phyloP scores from a whole-genome alignment of 148 eudicot genomes.

The Gaultheria prostrata region DNA sequence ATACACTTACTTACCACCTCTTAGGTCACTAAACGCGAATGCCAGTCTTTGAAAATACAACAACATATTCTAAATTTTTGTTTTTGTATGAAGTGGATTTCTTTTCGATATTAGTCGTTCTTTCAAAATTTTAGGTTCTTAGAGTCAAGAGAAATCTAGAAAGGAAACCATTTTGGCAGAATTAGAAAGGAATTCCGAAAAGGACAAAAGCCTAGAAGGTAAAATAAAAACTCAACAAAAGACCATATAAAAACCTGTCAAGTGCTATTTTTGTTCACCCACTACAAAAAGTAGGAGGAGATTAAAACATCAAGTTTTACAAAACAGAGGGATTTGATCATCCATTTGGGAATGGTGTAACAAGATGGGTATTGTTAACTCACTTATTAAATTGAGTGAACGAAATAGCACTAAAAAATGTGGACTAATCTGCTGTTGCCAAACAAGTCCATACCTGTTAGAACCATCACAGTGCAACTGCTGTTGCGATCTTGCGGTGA shows the following conservation, averaged over 20 bases:
- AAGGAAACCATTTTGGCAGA: too few species aligned
- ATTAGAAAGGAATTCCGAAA: too few species aligned
- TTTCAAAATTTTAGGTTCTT: background rate
- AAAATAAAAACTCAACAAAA: too few species aligned
- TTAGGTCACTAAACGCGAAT: too few species aligned
- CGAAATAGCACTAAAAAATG: background rate
- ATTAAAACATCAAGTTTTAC: background rate
- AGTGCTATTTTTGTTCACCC: background rate
- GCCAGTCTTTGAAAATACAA: too few species aligned
- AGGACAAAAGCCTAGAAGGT: too few species aligned
- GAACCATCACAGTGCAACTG: background rate
- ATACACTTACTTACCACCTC: background rate
- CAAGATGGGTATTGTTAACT: background rate
- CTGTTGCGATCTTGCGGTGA: background rate
- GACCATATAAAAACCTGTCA: too few species aligned
- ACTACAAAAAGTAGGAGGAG: background rate
- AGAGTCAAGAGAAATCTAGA: too few species aligned
- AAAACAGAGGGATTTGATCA: background rate
- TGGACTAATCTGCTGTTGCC: background rate
- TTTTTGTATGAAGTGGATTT: background rate
- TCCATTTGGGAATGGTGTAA: background rate
- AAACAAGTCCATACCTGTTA: constrained; percentile 8
- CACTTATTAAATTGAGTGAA: background rate
- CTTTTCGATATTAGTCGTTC: background rate
- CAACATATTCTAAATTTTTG: too few species aligned